Conservation (phyloP, 768 basidiomycete genomes). For the Amanita polypyramis region DNA sequence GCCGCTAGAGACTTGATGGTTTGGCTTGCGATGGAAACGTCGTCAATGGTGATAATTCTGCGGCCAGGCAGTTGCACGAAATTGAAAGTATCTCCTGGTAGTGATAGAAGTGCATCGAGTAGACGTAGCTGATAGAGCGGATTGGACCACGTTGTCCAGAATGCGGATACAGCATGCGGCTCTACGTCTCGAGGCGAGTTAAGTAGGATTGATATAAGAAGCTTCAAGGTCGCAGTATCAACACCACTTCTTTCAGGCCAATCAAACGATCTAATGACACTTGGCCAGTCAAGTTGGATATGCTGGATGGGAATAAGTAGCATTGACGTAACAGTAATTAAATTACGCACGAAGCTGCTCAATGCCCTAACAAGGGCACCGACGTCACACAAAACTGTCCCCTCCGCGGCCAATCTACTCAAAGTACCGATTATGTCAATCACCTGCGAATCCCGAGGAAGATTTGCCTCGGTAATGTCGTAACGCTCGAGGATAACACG, state of each 20-base stretch:
- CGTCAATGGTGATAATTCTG: slow-evolving; percentile 80
- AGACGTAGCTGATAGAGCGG: slow-evolving; percentile 78
- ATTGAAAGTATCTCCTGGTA: slow-evolving; percentile 87
- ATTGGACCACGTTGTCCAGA: slow-evolving; percentile 83
- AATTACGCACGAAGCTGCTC: slow-evolving; percentile 57
- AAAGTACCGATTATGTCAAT: slow-evolving; percentile 62
- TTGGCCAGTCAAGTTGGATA: slow-evolving; percentile 66
- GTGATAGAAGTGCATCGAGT: slow-evolving; percentile 78
- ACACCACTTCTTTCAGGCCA: slow-evolving; percentile 73
- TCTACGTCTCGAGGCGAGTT: slow-evolving; percentile 71
- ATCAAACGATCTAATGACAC: slow-evolving; percentile 80
- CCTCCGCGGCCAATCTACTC: slow-evolving; percentile 62
- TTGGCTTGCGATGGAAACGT: slow-evolving; percentile 74
- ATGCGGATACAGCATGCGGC: slow-evolving; percentile 73
- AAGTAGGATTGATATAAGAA: slow-evolving; percentile 79
- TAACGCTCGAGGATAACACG: slow-evolving; percentile 64
- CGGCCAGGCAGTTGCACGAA: slow-evolving; percentile 81
- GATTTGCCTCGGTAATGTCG: slow-evolving; percentile 60
- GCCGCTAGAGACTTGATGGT: slow-evolving; percentile 89
- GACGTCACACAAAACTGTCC: slow-evolving; percentile 63
- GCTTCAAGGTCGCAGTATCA: slow-evolving; percentile 82
- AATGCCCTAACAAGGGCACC: slow-evolving; percentile 64
- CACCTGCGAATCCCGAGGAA: slow-evolving; percentile 61
- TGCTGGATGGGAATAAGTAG: slow-evolving; percentile 31
- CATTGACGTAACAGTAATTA: slow-evolving; percentile 3